Conservation (phyloP, 768 basidiomycete species). For the Tulasnella sp. region DNA sequence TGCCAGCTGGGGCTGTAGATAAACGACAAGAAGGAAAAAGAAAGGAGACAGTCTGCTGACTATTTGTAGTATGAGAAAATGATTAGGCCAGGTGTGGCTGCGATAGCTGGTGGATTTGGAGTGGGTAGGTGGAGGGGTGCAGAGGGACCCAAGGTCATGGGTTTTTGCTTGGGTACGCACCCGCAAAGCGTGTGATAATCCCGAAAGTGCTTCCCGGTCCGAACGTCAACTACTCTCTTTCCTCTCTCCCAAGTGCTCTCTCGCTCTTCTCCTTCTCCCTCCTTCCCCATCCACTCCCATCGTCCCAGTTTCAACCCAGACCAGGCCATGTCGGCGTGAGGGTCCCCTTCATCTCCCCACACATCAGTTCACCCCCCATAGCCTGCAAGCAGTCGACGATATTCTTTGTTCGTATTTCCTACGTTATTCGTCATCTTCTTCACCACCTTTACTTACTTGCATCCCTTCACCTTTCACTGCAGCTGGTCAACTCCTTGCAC, state of each 20-base stretch:
- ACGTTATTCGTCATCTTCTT: not conserved
- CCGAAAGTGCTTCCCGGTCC: conserved; percentile 19
- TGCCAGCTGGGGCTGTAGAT: not conserved
- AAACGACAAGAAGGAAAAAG: not conserved
- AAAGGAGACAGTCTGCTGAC: not conserved
- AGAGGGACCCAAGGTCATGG: conserved; percentile 13
- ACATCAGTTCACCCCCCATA: not conserved
- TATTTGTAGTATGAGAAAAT: not conserved
- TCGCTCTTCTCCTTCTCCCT: not conserved
- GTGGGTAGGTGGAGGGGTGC: not conserved
- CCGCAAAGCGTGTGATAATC: conserved; percentile 21
- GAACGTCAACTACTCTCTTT: conserved; percentile 1
- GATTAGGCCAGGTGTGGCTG: not conserved
- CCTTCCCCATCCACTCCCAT: conserved; percentile 11
- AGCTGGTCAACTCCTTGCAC: not conserved
- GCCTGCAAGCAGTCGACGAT: not conserved
- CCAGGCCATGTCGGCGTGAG: conserved; percentile 12
- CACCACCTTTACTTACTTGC: not conserved
- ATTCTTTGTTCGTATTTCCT: not conserved
- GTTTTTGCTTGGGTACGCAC: not conserved
- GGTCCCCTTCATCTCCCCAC: conserved; percentile 10
- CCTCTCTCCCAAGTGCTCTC: not conserved
- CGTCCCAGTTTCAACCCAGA: not conserved
- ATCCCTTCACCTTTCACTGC: not conserved
- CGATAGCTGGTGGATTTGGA: not conserved